Evolutionary conservation across 768 basidiomycete genomes (phyloP), one percentile per base, ranked within the genome.

Genomic region (Pulveroboletus sp.): DNA sequence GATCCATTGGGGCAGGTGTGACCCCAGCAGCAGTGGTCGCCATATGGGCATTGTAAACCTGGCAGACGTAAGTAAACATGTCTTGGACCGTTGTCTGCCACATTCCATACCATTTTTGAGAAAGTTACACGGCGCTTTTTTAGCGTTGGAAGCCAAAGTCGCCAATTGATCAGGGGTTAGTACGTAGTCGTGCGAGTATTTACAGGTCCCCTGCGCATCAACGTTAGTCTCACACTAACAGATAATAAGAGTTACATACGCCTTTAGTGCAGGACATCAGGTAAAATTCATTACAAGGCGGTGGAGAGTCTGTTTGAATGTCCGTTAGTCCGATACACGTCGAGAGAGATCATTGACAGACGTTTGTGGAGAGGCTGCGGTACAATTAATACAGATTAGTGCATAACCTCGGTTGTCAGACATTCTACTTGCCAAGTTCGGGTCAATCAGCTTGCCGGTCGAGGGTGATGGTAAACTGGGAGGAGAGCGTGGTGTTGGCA

Each of bases 121-220:
- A 75, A 84, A 88, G 63, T 88, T 90, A 68, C 89, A 91, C 1
- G 89, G 89, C 2, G 87, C 87, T 56, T 90, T 90, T 70, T 89
- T 90, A 21, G 89, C 89, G 59, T 85, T 88, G 60, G 73, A 78
- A 25, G 86, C 77, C 61, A 91, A 68, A n/a, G 77, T 78, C 24
- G 77, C 76, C 50, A 90, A 71, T 63, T 91, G 87, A 40, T 87
- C 88, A 5, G 78, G 72, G 2, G 83, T 84, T 47, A 91, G 67
- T 38, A 77, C 68, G 61, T 90, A 90, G 51, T 89, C 85, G 68
- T 91, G 89, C 37, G 87, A 87, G 68, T 90, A 91, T 69, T 85
- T 89, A 78, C 89, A 91, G 38, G 77, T 72, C 29, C 76, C 77
- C 81, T 84, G 61, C 17, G 49, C 4, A 11, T 9, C 23, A 44